Evolutionary conservation across 331 rosid genomes (phyloP), one percentile per base, ranked within the genome.

Genomic region (Pyracantha coccinea): DNA sequence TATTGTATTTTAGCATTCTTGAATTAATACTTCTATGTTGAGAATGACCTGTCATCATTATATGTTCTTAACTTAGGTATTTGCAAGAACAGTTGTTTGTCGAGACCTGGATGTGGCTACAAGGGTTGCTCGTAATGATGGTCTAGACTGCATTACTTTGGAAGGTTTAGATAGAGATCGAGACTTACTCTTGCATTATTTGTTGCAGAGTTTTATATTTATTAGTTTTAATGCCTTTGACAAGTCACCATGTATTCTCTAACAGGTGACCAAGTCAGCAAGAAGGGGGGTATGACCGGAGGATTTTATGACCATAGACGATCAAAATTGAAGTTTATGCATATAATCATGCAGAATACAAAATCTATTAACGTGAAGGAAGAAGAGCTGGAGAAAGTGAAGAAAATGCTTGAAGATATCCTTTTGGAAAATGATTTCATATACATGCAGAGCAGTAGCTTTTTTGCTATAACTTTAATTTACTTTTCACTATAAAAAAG

Each of bases 261-360:
- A 67, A 86, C 85, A 94, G 99, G 99, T 75, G 99, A 94, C 80
- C 99, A 94, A 86, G 96, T 94, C 57, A 94, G 97, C 90, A 94
- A 92, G 89, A 94, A 88, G 81, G 99, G 99, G 76, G 93, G 95
- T 71, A 92, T 92, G 99, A 94, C 99, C 0, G 99, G 99, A 60
- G 99, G 99, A 74, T 94, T 94, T 85, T 92, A 94, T 85, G 97
- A 94, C 68, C 96, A 94, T 85, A 85, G 99, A 66, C 86, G 93
- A 69, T 90, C 99, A 54, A 94, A 81, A 79, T 87, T 94, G 88
- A 91, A 90, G 91, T 90, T 87, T 77, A 90, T 94, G 93, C 89
- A 86, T 75, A 77, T 84, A 47, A 83, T 94, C 68, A 82, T 81
- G 76, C 87, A 79, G 85, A 83, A 86, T 72, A 70, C 85, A 8